A percentile compares a stretch with the other conserved stretches of the same genome.
Conservation (phyloP, 495 filamentous ascomycete species). For the Annulohypoxylon nitens region DNA sequence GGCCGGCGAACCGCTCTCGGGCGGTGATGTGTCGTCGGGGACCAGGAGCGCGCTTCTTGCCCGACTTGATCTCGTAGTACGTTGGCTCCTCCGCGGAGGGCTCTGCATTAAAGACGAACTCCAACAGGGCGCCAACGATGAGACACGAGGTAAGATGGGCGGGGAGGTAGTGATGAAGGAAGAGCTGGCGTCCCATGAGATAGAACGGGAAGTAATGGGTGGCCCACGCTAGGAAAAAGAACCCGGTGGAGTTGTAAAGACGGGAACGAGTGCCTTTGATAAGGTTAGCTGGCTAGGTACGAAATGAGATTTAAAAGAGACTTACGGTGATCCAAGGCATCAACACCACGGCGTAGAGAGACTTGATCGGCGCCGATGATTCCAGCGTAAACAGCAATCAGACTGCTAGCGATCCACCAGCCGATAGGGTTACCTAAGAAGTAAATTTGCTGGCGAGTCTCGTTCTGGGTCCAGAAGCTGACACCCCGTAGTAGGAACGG, state of each 20-base stretch:
- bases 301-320: slow-evolving; percentile 42
- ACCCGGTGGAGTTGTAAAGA: slow-evolving; percentile 97
- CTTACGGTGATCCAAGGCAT: slow-evolving; percentile 94
- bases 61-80: slow-evolving; percentile 63
- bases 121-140: slow-evolving; percentile 93
- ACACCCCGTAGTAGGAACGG: slow-evolving; percentile 96
- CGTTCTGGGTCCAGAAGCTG: slow-evolving; percentile 99
- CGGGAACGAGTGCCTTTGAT: slow-evolving; percentile 83
- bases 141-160: slow-evolving; percentile 93
- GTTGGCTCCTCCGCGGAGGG: slow-evolving; percentile 67
- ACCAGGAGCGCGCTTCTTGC: slow-evolving; percentile 60
- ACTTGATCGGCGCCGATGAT: slow-evolving; percentile 94
- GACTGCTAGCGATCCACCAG: slow-evolving; percentile 95
- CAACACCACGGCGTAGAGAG: slow-evolving; percentile 89
- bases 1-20: slow-evolving; percentile 81
- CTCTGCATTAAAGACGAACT: slow-evolving; percentile 95
- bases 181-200: slow-evolving; percentile 97
- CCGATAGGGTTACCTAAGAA: slow-evolving; percentile 97
- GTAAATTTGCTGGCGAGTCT: slow-evolving; percentile 96
- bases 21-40: slow-evolving; percentile 73
- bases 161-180: slow-evolving; percentile 97
- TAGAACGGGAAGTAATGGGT: slow-evolving; percentile 99
- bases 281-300: slow-evolving; percentile 38
- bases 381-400: slow-evolving; percentile 93
- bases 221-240: slow-evolving; percentile 98